Conservation (phyloP, 2,329 filamentous ascomycete genomes). For the Coniochaeta ligniaria region DNA sequence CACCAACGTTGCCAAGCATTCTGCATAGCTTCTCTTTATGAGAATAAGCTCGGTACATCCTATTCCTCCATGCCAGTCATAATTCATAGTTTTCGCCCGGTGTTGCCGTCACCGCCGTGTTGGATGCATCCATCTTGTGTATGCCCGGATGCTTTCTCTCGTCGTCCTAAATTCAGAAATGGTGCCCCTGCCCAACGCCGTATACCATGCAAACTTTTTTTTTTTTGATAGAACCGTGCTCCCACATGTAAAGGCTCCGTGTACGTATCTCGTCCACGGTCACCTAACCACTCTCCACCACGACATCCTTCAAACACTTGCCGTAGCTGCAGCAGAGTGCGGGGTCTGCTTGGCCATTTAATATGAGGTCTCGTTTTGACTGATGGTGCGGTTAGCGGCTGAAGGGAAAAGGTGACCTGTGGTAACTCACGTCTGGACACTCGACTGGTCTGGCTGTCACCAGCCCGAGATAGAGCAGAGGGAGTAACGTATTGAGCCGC, state of each 20-base stretch:
- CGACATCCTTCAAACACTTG: slow-evolving; percentile 41
- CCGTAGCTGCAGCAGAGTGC: slow-evolving; percentile 49
- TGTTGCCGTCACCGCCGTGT: neutral
- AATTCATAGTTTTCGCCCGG: neutral
- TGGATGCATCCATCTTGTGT: neutral
- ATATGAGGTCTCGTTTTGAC: slow-evolving; percentile 33
- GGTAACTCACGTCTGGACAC: neutral
- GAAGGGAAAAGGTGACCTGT: neutral
- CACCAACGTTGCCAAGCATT: neutral
- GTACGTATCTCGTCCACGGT: neutral
- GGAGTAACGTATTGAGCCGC: neutral
- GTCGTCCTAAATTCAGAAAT: neutral
- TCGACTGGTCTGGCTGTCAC: neutral
- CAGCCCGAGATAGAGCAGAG: neutral
- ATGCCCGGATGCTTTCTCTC: neutral
- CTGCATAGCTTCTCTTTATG: neutral
- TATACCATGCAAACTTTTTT: neutral
- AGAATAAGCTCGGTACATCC: neutral
- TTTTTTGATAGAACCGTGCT: neutral
- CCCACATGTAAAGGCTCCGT: neutral
- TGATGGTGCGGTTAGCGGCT: slow-evolving; percentile 6
- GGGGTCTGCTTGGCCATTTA: slow-evolving; percentile 37
- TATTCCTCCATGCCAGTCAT: neutral
- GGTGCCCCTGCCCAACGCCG: neutral
- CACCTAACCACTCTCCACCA: slow-evolving; percentile 23